Evolutionary conservation across 2,329 filamentous ascomycete species (phyloP), one percentile per base, ranked within the genome.

Genomic region (Fonsecaea monophora): DNA sequence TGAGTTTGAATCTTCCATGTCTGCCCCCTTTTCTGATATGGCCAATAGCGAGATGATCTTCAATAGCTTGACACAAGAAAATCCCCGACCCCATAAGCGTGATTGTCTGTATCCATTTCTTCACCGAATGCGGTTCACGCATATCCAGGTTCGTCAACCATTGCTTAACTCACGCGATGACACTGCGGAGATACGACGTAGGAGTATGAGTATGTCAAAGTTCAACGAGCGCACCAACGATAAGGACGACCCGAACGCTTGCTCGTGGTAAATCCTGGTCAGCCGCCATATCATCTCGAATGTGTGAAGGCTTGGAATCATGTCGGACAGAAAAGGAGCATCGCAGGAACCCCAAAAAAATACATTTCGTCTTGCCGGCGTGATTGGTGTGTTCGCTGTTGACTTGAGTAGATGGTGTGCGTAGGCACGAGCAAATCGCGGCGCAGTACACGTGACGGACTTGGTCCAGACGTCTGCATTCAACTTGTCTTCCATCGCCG

Each of bases 61-160:
- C 62, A 60, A 64, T n/a, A 32, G 38, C 53, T 65, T 62, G 57
- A 66, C 59, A 62, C 54, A 37, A 59, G 55, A 34, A 58, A 53
- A 56, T 35, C 60, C 60, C 34, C 59, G 13, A 37, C 32, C 21
- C 53, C 66, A 66, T 66, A 68, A 68, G 66, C 66, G 66, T 68
- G 50, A 65, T 66, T 65, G 63, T 57, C 42, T 9, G 45, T 59
- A 35, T 60, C 40, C 40, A 59, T 54, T 62, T 21, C 18, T 48
- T 53, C 18, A 18, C 45, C n/a, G 21, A 53, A 45, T 37, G 18
- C 21, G 45, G 34, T 34, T 37, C 50, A 50, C 30, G 53, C 60
- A 62, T 37, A 25, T 62, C 25, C 32, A 56, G 60, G 21, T 61
- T 61, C 48, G 25, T 55, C 53, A 18, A 37, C 32, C 8, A 30